Percentiles rank a stretch among this genome's conserved stretches.
Conservation (phyloP, 2,329 filamentous ascomycete species). For the Aspergillus phoenicis region DNA sequence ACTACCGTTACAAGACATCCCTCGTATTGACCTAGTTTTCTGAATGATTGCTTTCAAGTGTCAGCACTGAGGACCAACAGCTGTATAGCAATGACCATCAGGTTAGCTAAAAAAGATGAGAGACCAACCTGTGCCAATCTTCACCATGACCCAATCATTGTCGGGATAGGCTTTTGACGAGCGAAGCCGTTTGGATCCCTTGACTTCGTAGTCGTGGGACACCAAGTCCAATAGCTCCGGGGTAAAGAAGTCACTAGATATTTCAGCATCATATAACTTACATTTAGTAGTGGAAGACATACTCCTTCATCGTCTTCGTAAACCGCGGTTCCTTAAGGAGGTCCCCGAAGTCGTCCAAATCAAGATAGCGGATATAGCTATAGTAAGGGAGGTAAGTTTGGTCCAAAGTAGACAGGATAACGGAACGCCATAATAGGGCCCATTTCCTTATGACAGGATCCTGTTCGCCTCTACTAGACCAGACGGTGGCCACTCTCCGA, state of each 20-base stretch:
- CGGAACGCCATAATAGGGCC: slow-evolving; percentile 68
- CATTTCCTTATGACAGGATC: slow-evolving; percentile 57
- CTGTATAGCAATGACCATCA: neutral
- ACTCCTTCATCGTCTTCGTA: slow-evolving; percentile 59
- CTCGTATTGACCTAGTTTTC: slow-evolving; percentile 58
- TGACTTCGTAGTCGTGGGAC: slow-evolving; percentile 21
- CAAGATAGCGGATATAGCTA: slow-evolving; percentile 65
- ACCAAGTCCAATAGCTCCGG: slow-evolving; percentile 42
- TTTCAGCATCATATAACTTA: slow-evolving; percentile 9
- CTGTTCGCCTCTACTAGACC: slow-evolving; percentile 43
- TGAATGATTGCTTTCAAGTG: slow-evolving; percentile 46
- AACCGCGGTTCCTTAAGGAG: slow-evolving; percentile 64
- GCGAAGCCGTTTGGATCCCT: slow-evolving; percentile 27
- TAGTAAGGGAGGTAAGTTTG: slow-evolving; percentile 69
- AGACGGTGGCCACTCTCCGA: slow-evolving; percentile 24
- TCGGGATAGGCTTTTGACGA: slow-evolving; percentile 23
- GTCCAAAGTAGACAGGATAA: slow-evolving; percentile 66
- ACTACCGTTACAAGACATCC: slow-evolving; percentile 57
- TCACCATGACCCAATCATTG: slow-evolving; percentile 47
- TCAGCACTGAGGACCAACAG: slow-evolving; percentile 5
- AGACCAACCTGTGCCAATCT: slow-evolving; percentile 51
- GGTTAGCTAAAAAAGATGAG: neutral
- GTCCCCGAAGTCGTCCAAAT: slow-evolving; percentile 62
- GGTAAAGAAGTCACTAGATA: slow-evolving; percentile 54
- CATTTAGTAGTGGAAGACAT: slow-evolving; percentile 28